Evolutionary conservation across 116 monocot species (phyloP), one percentile per base, ranked within the genome.

Genomic region (Trichopus zeylanicus): DNA sequence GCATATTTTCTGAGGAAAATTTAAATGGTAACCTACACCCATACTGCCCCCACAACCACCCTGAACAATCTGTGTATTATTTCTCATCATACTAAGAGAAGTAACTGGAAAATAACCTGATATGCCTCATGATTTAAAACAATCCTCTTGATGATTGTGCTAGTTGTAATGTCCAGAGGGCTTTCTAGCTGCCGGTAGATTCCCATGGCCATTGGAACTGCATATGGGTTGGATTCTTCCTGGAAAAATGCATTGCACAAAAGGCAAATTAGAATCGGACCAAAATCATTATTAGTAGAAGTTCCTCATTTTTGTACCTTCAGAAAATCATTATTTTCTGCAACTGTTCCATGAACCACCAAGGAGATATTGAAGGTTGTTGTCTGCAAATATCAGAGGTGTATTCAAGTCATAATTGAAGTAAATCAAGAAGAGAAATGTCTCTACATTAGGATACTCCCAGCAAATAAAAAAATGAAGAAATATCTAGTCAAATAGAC

Each of bases 101-200:
- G 4, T 33, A 8, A 33, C 27, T 16, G 12, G 29, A 61, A 31
- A 55, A 19, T 59, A 46, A 85, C 93, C 88, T 85, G 93, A 75
- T 76, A 93, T 4, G 93, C 88, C 65, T 93, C 93, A 26, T 93
- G 93, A 68, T 93, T 93, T 16, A 82, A 32, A 42, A 93, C 85
- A 56, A 93, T 93, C 65, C 93, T 79, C 63, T 70, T 84, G 54
- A 93, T 93, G 34, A 93, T 93, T 29, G 93, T 85, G 61, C 93
- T 93, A 53, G 93, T 88, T 32, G 93, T 88, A 62, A 93, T 88
- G 48, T 88, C 89, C 57, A 93, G 60, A 72, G 93, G 82, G 57
- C 88, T 88, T 66, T 85, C 70, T 60, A 93, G 60, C 55, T 82
- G 70, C 24, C 27, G 70, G 60, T 62, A 77, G 55, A 88, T 82